phyloP scores from a whole-genome alignment of 2,329 filamentous ascomycete genomes.

The Hysterium pulicare region DNA sequence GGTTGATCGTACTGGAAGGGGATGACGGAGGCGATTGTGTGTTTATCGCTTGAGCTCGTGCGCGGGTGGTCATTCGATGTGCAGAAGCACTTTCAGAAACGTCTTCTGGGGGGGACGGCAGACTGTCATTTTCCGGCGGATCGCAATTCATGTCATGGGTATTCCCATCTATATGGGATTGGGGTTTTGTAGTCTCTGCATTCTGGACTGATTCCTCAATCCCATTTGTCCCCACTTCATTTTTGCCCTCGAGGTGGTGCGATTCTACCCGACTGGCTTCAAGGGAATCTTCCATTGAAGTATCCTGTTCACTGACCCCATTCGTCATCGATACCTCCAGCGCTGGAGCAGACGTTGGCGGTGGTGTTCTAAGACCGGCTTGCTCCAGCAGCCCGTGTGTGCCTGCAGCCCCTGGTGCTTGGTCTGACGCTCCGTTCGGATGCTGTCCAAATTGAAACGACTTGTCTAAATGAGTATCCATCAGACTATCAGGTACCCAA shows the following conservation, averaged over 20 bases:
- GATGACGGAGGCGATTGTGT: slow-evolving; percentile 42
- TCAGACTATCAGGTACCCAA: slow-evolving; percentile 55
- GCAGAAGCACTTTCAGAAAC: slow-evolving; percentile 42
- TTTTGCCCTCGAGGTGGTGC: neutral
- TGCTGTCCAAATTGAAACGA: slow-evolving; percentile 37
- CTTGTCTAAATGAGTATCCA: slow-evolving; percentile 51
- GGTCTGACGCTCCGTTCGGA: neutral
- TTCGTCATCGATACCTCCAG: neutral
- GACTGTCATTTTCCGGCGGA: slow-evolving; percentile 22
- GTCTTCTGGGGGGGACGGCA: slow-evolving; percentile 30
- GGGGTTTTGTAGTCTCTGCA: neutral
- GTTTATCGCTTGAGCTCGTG: slow-evolving; percentile 47
- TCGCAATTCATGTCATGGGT: slow-evolving; percentile 7
- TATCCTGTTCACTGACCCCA: neutral
- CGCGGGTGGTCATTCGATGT: slow-evolving; percentile 55
- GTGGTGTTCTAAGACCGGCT: neutral
- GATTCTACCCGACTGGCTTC: neutral
- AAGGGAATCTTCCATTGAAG: neutral
- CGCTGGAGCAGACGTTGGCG: slow-evolving; percentile 2
- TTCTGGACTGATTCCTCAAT: neutral
- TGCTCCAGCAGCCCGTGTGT: neutral
- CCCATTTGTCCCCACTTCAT: neutral
- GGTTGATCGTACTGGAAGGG: slow-evolving; percentile 48
- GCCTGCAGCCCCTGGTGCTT: neutral
- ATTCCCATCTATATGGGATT: neutral